Evolutionary conservation across 2,329 filamentous ascomycete species (phyloP), one percentile per base, ranked within the genome.

Genomic region (Didymella keratinophila): DNA sequence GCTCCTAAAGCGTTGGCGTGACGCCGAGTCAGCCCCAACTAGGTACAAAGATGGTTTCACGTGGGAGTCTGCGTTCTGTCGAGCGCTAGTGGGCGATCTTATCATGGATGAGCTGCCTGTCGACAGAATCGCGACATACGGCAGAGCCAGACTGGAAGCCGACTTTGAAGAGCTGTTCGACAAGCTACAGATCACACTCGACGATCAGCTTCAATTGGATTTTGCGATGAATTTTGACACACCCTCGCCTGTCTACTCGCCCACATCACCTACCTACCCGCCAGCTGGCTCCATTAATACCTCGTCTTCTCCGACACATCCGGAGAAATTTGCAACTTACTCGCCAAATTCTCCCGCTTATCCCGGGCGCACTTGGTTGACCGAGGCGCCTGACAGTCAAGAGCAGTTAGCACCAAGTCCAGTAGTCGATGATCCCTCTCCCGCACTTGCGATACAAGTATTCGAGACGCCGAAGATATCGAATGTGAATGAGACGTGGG

Each of bases 101-200:
- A 28, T 61, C 50, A 61, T 64, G 60, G 48, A 47, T 14, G 62
- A 65, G 21, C 48, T 50, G 4, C 64, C 62, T 1, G 11, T 67
- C 5, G 46, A 54, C 4, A 43, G 48, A 6, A 23, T 52, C 10
- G 43, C n/a, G 6, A 20, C 16, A 4, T 41, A 47, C 14, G 48
- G 54, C 12, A 48, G 48, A 9, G 6, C 42, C 7, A 32, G 9
- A 4, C 20, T 52, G 4, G 25, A 47, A 27, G 18, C 20, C 4
- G 21, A 37, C 20, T 57, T 47, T 18, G 36, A 30, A 4, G 16
- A 41, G 2, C 20, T 56, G 9, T 56, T 51, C 10, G 21, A 41
- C 8, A 27, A 46, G 4, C 16, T 51, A 4, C 12, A 39, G 6
- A 37, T 51, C 1, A 4, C 12, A 9, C n/a, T 28, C 6, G 30